Conservation (phyloP, 2,329 filamentous ascomycete species). For the Cryoendolithus antarcticus region DNA sequence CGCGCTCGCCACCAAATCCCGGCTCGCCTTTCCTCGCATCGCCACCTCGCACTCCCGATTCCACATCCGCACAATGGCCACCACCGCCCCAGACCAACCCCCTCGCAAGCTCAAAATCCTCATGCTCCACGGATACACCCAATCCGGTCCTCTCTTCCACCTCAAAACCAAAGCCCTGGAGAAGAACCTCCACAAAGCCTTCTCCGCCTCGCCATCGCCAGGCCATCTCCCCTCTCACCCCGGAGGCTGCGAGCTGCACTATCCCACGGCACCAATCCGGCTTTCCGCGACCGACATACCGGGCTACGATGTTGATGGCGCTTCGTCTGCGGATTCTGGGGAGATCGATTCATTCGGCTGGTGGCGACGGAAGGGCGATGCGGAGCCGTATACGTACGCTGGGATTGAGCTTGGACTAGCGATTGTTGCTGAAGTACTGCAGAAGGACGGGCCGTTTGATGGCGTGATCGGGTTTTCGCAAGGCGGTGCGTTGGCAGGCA, state of each 20-base stretch:
- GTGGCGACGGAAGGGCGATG: conserved; percentile 61
- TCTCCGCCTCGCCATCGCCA: conserved; percentile 47
- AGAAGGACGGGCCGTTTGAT: conserved; percentile 55
- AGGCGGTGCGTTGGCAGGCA: conserved; percentile 58
- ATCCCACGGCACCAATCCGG: conserved; percentile 34
- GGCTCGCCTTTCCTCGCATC: neutral
- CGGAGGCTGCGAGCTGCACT: conserved; percentile 33
- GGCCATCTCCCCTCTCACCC: conserved; percentile 21
- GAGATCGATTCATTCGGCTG: conserved; percentile 59
- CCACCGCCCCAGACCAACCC: conserved; percentile 1
- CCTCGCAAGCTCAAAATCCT: conserved; percentile 30
- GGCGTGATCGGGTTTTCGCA: conserved; percentile 75
- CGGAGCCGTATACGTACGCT: conserved; percentile 45
- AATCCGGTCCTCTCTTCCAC: conserved; percentile 75
- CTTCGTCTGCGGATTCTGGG: conserved; percentile 14
- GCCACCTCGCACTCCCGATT: neutral
- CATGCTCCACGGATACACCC: conserved; percentile 63
- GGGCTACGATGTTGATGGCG: conserved; percentile 43
- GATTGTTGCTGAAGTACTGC: conserved; percentile 49
- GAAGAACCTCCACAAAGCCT: conserved; percentile 65
- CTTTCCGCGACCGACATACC: conserved; percentile 36
- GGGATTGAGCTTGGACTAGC: conserved; percentile 57
- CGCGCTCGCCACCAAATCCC: too few relatives aligned
- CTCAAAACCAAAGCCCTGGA: conserved; percentile 79
- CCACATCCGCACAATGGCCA: conserved; percentile 4